Conservation (phyloP, 2,329 filamentous ascomycete species). For the Xylaria sp. region DNA sequence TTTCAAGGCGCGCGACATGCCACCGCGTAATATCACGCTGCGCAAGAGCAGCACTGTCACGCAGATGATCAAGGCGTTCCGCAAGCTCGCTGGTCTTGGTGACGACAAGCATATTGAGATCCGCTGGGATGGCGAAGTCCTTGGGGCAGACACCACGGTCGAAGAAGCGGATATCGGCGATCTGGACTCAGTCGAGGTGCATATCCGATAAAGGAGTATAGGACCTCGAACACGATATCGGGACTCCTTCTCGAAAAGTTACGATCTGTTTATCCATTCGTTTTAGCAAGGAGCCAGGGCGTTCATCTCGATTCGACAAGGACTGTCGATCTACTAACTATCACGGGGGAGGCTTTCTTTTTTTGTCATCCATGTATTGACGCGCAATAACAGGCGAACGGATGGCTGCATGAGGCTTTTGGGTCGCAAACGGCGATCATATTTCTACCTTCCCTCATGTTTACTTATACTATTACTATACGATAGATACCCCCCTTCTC, state of each 20-base stretch:
- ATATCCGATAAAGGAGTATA: constrained; percentile 45
- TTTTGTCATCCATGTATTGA: not conserved
- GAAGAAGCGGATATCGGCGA: constrained; percentile 67
- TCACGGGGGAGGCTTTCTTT: no score
- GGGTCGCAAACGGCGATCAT: not conserved
- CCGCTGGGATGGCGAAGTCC: constrained; percentile 68
- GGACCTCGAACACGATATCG: not conserved
- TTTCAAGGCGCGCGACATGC: constrained; percentile 48
- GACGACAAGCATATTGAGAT: constrained; percentile 53
- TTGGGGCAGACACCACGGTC: constrained; percentile 57
- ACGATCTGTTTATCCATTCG: not conserved
- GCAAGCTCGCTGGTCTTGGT: constrained; percentile 46
- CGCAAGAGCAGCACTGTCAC: constrained; percentile 53
- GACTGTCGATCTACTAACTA: not conserved
- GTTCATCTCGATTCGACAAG: not conserved
- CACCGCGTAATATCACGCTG: constrained; percentile 48
- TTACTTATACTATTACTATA: constrained; percentile 8
- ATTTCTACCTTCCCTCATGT: not conserved
- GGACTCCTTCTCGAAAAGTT: no score
- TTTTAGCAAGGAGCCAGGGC: not conserved
- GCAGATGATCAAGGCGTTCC: constrained; percentile 59
- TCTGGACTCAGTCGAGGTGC: constrained; percentile 69
- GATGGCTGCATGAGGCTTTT: not conserved
- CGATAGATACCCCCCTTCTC: not conserved
- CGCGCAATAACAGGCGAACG: not conserved